Percentiles rank a stretch among this genome's conserved stretches.
Conservation (phyloP, 2,329 filamentous ascomycete species). For the Penicillium digitatum region DNA sequence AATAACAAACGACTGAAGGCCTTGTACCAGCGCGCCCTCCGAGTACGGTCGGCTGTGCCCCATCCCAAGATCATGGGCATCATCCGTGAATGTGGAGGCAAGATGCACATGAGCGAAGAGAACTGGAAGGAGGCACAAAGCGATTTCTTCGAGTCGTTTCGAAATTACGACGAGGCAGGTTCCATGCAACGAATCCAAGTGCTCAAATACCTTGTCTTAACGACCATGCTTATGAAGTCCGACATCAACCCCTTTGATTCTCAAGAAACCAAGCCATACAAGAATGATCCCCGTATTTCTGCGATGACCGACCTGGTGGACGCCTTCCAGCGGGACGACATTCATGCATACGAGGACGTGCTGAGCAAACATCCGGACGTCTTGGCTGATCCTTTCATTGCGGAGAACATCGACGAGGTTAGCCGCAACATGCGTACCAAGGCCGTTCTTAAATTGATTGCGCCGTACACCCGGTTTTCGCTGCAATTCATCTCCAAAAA, state of each 20-base stretch:
- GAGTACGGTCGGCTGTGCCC: conserved; percentile 92
- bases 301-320: conserved; percentile 98
- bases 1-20: conserved; percentile 97
- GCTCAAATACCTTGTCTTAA: conserved; percentile 91
- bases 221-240: conserved; percentile 97
- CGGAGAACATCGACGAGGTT: conserved; percentile 98
- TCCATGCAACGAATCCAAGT: conserved; percentile 95
- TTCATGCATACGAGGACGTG: conserved; percentile 84
- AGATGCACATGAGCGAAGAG: conserved; percentile 99
- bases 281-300: conserved; percentile 87
- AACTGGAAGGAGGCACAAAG: conserved; percentile 97
- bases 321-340: conserved; percentile 92
- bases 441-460: conserved; percentile 86
- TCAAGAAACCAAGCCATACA: conserved; percentile 97
- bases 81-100: conserved; percentile 95
- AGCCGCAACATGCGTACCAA: conserved; percentile 98
- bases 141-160: conserved; percentile 98
- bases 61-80: conserved; percentile 99
- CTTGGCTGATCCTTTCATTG: conserved; percentile 88
- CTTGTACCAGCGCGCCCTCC: conserved; percentile 84
- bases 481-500: conserved; percentile 81
- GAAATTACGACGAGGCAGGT: conserved; percentile 97
- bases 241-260: conserved; percentile 99
- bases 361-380: conserved; percentile 84
- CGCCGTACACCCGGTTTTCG: conserved; percentile 90